Evolutionary conservation across 768 basidiomycete species (phyloP).

Genomic region (Mycena polygramma): DNA sequence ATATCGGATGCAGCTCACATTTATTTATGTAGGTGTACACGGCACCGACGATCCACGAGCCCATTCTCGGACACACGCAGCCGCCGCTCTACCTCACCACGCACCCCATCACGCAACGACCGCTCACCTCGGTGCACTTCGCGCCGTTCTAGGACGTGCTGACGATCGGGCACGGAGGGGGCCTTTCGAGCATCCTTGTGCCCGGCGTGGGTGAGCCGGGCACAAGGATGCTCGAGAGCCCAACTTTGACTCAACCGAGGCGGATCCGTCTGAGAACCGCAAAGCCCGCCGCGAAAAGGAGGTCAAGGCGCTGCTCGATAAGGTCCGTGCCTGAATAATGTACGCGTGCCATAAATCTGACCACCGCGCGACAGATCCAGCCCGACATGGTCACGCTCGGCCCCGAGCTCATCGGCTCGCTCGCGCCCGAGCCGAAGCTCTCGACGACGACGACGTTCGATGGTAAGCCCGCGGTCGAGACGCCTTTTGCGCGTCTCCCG

Average conservation of each 20-base stretch:
- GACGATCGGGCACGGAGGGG: conserved; percentile 80
- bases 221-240: too few species aligned
- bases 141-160: conserved; percentile 91
- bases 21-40: conserved; percentile 72
- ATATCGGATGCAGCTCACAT: background rate
- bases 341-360: conserved; percentile 3
- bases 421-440: conserved; percentile 72
- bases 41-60: conserved; percentile 71
- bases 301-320: conserved; percentile 91
- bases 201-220: conserved; percentile 96
- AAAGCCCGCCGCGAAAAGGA: conserved; percentile 89
- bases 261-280: conserved; percentile 94
- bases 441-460: conserved; percentile 61
- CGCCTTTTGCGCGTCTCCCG: conserved; percentile 80
- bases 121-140: conserved; percentile 84
- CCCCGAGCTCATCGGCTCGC: conserved; percentile 79
- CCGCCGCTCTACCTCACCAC: conserved; percentile 94
- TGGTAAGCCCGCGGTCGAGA: conserved; percentile 56
- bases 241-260: conserved; percentile 93
- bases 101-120: conserved; percentile 84
- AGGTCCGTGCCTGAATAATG: conserved; percentile 58
- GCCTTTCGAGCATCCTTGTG: conserved; percentile 88
- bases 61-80: conserved; percentile 60
- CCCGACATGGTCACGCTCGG: conserved; percentile 93
- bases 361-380: conserved; percentile 70